Conservation (phyloP, 805 yeast species). For the Saccharomyces kudriavzevii region DNA sequence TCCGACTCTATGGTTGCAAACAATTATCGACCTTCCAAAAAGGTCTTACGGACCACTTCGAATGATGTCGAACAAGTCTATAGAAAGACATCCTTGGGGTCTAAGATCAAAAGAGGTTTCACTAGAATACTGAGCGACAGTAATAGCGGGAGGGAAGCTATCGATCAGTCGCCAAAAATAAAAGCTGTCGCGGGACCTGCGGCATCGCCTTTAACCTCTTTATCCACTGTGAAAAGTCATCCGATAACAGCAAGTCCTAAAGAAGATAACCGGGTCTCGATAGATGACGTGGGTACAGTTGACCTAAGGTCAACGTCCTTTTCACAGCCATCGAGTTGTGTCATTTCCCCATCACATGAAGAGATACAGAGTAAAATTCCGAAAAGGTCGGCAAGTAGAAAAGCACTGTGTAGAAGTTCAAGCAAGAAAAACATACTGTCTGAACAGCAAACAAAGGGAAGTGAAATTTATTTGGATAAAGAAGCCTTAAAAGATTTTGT, state of each 20-base stretch:
- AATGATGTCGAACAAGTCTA: not conserved
- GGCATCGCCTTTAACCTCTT: not conserved
- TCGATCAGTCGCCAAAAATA: conserved; percentile 7
- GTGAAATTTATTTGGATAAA: not conserved
- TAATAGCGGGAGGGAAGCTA: conserved; percentile 11
- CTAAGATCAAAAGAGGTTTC: conserved; percentile 22
- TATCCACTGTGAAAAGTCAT: not conserved
- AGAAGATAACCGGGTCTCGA: not conserved
- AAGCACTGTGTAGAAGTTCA: not conserved
- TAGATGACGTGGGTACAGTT: not conserved
- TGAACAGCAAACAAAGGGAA: not conserved
- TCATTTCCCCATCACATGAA: not conserved
- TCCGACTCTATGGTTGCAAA: not conserved
- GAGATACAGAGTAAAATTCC: not conserved
- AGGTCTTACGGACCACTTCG: not conserved
- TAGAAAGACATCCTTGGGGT: conserved; percentile 22
- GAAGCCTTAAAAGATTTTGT: not conserved
- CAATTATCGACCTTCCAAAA: not conserved
- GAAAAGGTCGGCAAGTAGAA: not conserved
- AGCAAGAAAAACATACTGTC: not conserved
- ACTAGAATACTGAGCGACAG: conserved; percentile 22
- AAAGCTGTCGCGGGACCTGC: not conserved
- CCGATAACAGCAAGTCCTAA: not conserved
- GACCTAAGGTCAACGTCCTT: not conserved
- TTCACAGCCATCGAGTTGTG: not conserved